Evolutionary conservation across 129 eudicot genomes (phyloP), one percentile per base, ranked within the genome.

Genomic region (Chrysanthemum lavandulifolium): DNA sequence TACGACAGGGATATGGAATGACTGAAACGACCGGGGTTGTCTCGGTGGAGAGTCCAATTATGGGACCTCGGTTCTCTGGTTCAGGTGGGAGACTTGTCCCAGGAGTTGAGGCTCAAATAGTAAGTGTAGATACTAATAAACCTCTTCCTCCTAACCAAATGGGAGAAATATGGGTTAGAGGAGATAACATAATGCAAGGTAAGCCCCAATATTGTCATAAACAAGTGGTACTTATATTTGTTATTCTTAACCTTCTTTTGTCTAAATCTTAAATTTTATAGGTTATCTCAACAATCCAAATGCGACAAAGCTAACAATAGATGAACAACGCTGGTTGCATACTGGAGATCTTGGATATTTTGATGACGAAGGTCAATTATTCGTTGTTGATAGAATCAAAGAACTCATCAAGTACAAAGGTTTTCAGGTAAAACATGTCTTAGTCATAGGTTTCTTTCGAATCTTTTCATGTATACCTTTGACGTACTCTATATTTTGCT

Each of bases 341-440:
- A 92, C 98, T 0, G 98, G 97, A 23, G 98, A 93, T 80, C 90
- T 93, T 66, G 98, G 98, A 60, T 86, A 93, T 76, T 89, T 93
- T 55, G 98, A 93, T 59, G 92, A 93, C 27, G 87, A 86, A 57
- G 97, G 98, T 57, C 92, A 84, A 52, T 48, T 90, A 47, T 90
- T 31, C 75, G 85, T 85, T 7, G 92, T 93, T 75, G 98, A 93
- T 75, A 75, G 98, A 61, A 83, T 89, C 56, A 93, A 89, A 77
- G 98, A 93, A 81, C 98, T 93, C 59, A 93, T 90, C 33, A 89
- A 93, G 76, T 90, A 84, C 87, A 93, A 93, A 71, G 97, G 98
- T 29, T 93, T 75, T 79, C 97, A 93, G 97, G 98, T 92, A 80
- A 61, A 2, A 64, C 15, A 3, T 78, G 60, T 14, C 49, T 31